phyloP scores from a whole-genome alignment of 148 eudicot genomes.

The Dianthus caryophyllus region DNA sequence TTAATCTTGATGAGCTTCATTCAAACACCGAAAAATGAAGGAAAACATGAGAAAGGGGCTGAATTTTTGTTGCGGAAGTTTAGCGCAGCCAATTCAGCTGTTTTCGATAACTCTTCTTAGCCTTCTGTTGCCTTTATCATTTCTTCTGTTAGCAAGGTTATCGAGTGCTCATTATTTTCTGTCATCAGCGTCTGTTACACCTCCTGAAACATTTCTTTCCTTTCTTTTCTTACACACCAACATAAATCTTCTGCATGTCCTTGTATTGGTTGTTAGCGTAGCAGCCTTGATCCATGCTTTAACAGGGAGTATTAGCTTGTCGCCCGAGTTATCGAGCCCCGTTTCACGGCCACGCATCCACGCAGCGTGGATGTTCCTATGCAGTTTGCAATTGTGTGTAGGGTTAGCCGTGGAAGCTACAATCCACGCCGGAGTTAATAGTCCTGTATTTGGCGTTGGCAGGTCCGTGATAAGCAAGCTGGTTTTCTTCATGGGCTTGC shows the following conservation, averaged over 20 bases:
- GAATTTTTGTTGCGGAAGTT: not conserved
- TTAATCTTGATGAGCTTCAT: too few species aligned
- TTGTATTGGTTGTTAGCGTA: conserved; percentile 36
- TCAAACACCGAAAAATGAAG: conserved; percentile 21
- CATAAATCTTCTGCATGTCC: conserved; percentile 43
- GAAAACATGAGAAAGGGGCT: conserved; percentile 33
- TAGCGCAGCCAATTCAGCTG: conserved; percentile 37
- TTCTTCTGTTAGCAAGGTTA: conserved; percentile 65
- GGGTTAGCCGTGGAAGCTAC: conserved; percentile 62
- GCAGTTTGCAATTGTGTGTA: conserved; percentile 49
- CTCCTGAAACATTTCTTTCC: conserved; percentile 23
- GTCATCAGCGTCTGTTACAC: conserved; percentile 18
- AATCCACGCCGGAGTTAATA: conserved; percentile 47
- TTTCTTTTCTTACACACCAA: conserved; percentile 38
- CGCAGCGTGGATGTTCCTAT: conserved; percentile 55
- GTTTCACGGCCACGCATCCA: conserved; percentile 31
- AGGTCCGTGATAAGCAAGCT: conserved; percentile 35
- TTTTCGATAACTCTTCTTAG: conserved; percentile 56
- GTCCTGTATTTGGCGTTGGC: conserved; percentile 39
- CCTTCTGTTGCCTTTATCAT: conserved; percentile 77
- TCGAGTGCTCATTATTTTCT: conserved; percentile 47
- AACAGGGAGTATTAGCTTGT: not conserved
- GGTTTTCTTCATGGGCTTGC: conserved; percentile 68
- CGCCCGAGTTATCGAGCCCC: conserved; percentile 22
- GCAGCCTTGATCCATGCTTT: conserved; percentile 34